Evolutionary conservation across 2,329 filamentous ascomycete species (phyloP).

Genomic region (Pseudogymnoascus sp.): DNA sequence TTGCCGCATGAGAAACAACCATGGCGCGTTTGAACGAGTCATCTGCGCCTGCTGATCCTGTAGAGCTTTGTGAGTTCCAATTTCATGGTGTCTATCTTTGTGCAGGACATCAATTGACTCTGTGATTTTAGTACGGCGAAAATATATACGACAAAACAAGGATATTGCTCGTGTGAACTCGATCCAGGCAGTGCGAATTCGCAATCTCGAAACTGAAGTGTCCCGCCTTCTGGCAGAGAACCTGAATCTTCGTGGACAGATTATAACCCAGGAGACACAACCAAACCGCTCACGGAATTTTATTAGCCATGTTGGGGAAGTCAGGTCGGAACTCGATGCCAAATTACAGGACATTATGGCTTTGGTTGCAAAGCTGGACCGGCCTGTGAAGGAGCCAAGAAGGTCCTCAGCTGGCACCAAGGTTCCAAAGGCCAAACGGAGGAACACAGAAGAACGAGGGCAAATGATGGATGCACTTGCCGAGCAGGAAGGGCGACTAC

Average conservation of each 20-base stretch:
- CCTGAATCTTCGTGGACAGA: constrained; percentile 62
- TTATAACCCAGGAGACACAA: constrained; percentile 60
- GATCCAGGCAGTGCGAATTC: constrained; percentile 68
- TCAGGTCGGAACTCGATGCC: constrained; percentile 64
- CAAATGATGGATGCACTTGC: constrained; percentile 33
- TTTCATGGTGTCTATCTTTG: not conserved
- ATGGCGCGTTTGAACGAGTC: constrained; percentile 82
- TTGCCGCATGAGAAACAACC: constrained; percentile 13
- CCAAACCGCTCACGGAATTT: constrained; percentile 53
- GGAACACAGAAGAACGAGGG: constrained; percentile 47
- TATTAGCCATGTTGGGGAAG: constrained; percentile 59
- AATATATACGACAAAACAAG: constrained; percentile 76
- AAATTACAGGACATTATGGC: constrained; percentile 66
- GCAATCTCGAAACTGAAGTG: constrained; percentile 68
- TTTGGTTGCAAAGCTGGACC: constrained; percentile 47
- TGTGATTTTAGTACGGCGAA: constrained; percentile 57
- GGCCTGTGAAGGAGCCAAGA: constrained; percentile 17
- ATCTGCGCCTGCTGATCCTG: constrained; percentile 58
- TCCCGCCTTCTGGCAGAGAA: constrained; percentile 74
- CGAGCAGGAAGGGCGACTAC: constrained; percentile 40
- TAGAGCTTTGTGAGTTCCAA: constrained; percentile 63
- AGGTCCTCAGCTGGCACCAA: constrained; percentile 20
- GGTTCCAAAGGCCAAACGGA: constrained; percentile 36
- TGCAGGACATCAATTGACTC: constrained; percentile 14
- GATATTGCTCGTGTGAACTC: constrained; percentile 78